Conservation (phyloP, 208 protist species). For the Wallacemonas sp. region DNA sequence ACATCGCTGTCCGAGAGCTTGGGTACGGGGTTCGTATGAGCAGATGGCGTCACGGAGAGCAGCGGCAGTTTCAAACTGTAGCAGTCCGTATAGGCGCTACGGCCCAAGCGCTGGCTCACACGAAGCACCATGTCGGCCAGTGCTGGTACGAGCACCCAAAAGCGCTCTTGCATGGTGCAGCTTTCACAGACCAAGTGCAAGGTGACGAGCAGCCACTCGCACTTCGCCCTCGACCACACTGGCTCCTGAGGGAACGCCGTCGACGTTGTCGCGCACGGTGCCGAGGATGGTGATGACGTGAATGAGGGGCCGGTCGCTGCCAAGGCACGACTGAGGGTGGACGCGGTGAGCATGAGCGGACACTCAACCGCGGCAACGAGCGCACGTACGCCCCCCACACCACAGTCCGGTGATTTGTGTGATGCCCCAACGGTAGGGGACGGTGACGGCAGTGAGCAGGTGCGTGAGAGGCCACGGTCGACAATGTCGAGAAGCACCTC, state of each 20-base stretch:
- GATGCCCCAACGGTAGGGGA: background rate
- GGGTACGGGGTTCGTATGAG: background rate
- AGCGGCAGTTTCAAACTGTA: constrained; percentile 25
- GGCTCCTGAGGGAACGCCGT: too few relatives aligned
- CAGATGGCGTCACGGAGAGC: background rate
- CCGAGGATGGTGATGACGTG: too few relatives aligned
- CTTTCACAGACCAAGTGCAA: constrained; percentile 72
- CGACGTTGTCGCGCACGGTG: too few relatives aligned
- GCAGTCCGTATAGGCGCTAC: constrained; percentile 48
- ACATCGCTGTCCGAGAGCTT: background rate
- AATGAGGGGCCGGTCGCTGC: too few relatives aligned
- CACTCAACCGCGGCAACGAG: too few relatives aligned
- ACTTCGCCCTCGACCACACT: constrained; percentile 14
- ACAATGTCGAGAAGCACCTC: background rate
- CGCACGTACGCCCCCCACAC: too few relatives aligned
- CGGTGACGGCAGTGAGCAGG: background rate
- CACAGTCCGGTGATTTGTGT: too few relatives aligned
- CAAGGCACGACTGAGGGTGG: too few relatives aligned
- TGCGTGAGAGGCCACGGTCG: background rate
- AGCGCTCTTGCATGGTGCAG: constrained; percentile 53
- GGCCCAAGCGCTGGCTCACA: constrained; percentile 36
- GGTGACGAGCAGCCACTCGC: constrained; percentile 37
- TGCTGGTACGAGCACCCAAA: constrained; percentile 49
- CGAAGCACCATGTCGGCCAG: constrained; percentile 37
- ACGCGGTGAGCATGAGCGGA: too few relatives aligned